These are phyloP conservation scores for Alternaria panax DNA, from an alignment of 2,329 filamentous ascomycete species.

Conservation along the genomic window DNA sequence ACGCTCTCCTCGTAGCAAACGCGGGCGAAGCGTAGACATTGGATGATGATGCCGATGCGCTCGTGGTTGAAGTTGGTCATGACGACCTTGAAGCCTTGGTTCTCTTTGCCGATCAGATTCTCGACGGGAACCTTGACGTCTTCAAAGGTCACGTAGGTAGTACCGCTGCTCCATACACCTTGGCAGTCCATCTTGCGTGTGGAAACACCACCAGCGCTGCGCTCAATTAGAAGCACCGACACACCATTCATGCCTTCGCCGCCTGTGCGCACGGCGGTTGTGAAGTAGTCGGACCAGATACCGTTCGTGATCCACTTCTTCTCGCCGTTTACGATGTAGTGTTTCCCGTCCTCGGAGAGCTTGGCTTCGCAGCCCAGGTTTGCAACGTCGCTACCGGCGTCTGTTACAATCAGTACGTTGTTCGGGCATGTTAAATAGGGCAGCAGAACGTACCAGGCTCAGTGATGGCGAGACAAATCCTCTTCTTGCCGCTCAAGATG, in stretches of 20 bases:
- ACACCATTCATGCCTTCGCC: slow-evolving; percentile 91
- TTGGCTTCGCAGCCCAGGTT: slow-evolving; percentile 96
- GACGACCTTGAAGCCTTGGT: slow-evolving; percentile 97
- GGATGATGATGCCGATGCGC: slow-evolving; percentile 97
- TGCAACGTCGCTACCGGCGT: slow-evolving; percentile 93
- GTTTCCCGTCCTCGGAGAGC: slow-evolving; percentile 92
- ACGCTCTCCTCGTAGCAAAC: slow-evolving; percentile 97
- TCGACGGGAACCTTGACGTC: slow-evolving; percentile 99
- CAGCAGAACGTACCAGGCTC: slow-evolving; percentile 64
- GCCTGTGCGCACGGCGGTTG: slow-evolving; percentile 69
- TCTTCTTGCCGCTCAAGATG: slow-evolving; percentile 90
- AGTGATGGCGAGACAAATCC: slow-evolving; percentile 96
- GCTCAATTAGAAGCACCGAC: slow-evolving; percentile 89
- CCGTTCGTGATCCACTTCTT: slow-evolving; percentile 99
- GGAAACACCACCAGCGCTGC: slow-evolving; percentile 80
- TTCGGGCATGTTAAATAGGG: not conserved
- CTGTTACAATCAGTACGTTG: slow-evolving; percentile 47
- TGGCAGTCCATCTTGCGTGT: slow-evolving; percentile 92
- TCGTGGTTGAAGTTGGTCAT: slow-evolving; percentile 99
- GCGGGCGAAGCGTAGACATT: slow-evolving; percentile 91
- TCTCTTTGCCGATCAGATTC: slow-evolving; percentile 97
- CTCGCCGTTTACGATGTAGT: slow-evolving; percentile 99
- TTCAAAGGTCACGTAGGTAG: slow-evolving; percentile 97
- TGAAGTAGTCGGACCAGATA: slow-evolving; percentile 97
- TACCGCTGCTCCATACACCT: slow-evolving; percentile 93